A percentile compares a stretch with the other conserved stretches of the same genome.
These are phyloP conservation scores for Penicillium rolfsii DNA, from an alignment of 2,329 filamentous ascomycete genomes.

Conservation along the genomic window DNA sequence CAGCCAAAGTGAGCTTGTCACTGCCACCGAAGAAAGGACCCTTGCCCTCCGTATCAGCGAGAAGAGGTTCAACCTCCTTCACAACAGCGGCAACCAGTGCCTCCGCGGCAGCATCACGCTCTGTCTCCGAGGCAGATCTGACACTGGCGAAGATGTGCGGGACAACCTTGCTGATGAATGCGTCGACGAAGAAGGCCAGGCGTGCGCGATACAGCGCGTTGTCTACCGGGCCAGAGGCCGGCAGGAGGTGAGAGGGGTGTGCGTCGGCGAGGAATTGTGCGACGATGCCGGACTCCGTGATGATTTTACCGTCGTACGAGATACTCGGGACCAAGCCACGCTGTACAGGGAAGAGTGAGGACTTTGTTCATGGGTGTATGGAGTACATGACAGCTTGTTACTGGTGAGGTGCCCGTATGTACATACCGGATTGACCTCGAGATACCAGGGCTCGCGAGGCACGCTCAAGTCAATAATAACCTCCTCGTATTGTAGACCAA, in stretches of 20 bases:
- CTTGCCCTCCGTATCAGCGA: constrained; percentile 52
- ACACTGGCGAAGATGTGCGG: constrained; percentile 52
- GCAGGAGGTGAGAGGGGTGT: constrained; percentile 67
- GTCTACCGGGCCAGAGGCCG: constrained; percentile 57
- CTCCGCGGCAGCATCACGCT: constrained; percentile 53
- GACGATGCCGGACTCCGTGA: constrained; percentile 73
- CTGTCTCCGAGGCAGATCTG: constrained; percentile 53
- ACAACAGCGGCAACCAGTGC: constrained; percentile 60
- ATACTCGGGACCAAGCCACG: constrained; percentile 76
- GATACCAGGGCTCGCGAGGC: constrained; percentile 73
- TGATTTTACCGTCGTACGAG: constrained; percentile 68
- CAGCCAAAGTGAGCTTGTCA: constrained; percentile 69
- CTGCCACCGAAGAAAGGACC: constrained; percentile 68
- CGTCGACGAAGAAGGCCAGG: constrained; percentile 72
- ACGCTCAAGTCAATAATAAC: constrained; percentile 71
- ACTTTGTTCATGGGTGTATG: neutral
- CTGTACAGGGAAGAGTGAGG: constrained; percentile 28
- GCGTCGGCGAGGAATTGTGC: constrained; percentile 71
- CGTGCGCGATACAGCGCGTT: constrained; percentile 66
- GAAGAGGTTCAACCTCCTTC: constrained; percentile 74
- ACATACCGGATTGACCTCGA: constrained; percentile 70
- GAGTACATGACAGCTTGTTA: neutral
- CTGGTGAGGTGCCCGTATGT: neutral
- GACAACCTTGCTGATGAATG: constrained; percentile 66
- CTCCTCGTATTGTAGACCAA: constrained; percentile 68